Percentiles rank a stretch among this genome's conserved stretches.
These are phyloP conservation scores for Fallopia convolvulus DNA, from an alignment of 148 eudicot species.

Conservation along the genomic window DNA sequence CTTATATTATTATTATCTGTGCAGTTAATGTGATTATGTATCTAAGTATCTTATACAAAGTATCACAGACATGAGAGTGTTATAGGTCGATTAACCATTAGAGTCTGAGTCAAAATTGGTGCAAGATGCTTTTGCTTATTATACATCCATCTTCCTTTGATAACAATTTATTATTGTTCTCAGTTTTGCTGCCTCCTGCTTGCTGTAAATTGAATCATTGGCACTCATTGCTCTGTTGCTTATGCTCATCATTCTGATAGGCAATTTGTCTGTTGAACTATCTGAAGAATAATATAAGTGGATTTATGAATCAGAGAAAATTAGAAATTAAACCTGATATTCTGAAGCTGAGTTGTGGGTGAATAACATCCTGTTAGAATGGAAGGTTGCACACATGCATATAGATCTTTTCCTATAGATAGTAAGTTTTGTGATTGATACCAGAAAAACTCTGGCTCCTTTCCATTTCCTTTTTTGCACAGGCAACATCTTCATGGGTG, in stretches of 20 bases:
- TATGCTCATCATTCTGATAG: constrained; percentile 3
- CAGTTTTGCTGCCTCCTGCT: not conserved
- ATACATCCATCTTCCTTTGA: not conserved
- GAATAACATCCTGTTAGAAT: constrained; percentile 19
- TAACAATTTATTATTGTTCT: not conserved
- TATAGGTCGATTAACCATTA: not conserved
- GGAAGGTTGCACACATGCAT: constrained; percentile 1
- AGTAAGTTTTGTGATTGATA: constrained; percentile 12
- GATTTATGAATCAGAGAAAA: constrained; percentile 17
- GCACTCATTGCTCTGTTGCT: not conserved
- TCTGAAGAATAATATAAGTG: constrained; percentile 16
- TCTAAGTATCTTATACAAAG: too few relatives aligned
- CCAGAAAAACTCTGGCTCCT: constrained; percentile 6
- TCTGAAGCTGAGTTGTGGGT: constrained; percentile 23
- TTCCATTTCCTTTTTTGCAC: not conserved
- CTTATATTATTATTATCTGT: not conserved
- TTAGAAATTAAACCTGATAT: constrained; percentile 23
- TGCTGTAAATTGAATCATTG: not conserved
- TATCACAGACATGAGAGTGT: not conserved
- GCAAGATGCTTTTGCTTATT: not conserved
- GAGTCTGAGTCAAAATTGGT: not conserved
- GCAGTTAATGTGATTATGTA: not conserved
- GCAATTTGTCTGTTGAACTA: constrained; percentile 3
- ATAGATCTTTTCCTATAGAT: not conserved
- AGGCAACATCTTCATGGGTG: constrained; percentile 13